Base-by-base conservation (phyloP, 257 asterid species). In the Solanum sitiens region DNA sequence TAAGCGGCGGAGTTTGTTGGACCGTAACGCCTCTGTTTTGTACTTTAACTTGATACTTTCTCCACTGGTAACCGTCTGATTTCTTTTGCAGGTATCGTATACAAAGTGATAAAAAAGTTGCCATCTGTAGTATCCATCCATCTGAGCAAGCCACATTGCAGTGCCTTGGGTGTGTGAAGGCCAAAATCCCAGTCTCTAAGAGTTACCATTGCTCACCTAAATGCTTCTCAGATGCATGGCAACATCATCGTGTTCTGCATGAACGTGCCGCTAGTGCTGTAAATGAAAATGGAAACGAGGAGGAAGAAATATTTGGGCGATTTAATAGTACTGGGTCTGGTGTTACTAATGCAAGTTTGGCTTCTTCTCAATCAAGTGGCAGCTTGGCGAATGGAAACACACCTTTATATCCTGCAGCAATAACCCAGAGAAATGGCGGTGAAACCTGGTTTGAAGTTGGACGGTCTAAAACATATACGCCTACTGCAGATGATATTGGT, bases 401-500 rank as follows among this genome's bases (percentile, higher is more conserved):
- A 83, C 88, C 92, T 20, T 89, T 94, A 88, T 97, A 97, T 89
- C 99, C 99, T 87, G 89, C 96, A 75, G 92, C 93, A 67, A 91
- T 96, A 45, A 88, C 95, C 42, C 99, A 96, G 87, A 92, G 98
- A 90, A 94, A 86, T 90, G 99, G 98, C 25, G 95, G 94, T 47
- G 99, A 97, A 92, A 95, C 95, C 45, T 96, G 99, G 99, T 93
- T 94, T 86, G 99, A 97, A 92, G 98, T 97, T 87, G 99, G 97
- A 88, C 93, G 89, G 30, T 73, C 89, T n/a, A 97, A 96, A 90
- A 94, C 94, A 39, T 97, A 97, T 88, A 97, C 99, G 16, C 99
- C 99, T 75, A 89, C 99, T 56, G 94, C 94, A 86, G 98, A 97
- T 92, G 99, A 97, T 86, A 91, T 96, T 71, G 98, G 99, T 14